Conservation (phyloP, 2,329 filamentous ascomycete species). For the Calonectria naviculata region DNA sequence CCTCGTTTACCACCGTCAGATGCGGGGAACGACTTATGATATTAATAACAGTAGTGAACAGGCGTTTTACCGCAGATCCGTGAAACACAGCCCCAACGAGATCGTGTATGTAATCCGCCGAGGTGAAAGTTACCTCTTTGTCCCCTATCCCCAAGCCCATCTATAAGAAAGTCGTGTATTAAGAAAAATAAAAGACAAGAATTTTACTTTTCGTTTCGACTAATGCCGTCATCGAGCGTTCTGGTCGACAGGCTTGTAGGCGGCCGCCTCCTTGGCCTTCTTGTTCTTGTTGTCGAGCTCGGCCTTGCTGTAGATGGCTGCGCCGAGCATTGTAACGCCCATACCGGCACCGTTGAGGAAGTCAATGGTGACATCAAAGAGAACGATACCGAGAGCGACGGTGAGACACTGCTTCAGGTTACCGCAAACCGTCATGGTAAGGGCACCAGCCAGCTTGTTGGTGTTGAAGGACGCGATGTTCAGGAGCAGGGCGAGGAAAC, state of each 20-base stretch:
- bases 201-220: conserved; percentile 19
- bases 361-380: conserved; percentile 63
- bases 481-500: conserved; percentile 64
- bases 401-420: conserved; percentile 70
- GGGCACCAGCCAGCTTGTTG: conserved; percentile 66
- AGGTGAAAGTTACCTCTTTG: conserved; percentile 29
- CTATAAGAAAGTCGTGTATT: conserved; percentile 41
- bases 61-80: conserved; percentile 23
- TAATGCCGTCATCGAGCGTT: conserved; percentile 35
- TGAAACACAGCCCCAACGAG: conserved; percentile 10
- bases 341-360: conserved; percentile 67
- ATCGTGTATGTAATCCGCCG: conserved; percentile 27
- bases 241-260: conserved; percentile 51
- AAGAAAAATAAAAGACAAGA: conserved; percentile 35
- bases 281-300: conserved; percentile 62
- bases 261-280: conserved; percentile 39
- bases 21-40: conserved; percentile 23
- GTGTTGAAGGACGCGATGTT: conserved; percentile 69
- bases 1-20: conserved; percentile 26
- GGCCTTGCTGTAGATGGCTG: conserved; percentile 68
- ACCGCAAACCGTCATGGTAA: conserved; percentile 70
- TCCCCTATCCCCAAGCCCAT: conserved; percentile 30
- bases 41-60: conserved; percentile 28
- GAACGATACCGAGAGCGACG: conserved; percentile 63
- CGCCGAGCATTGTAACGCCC: conserved; percentile 64